Evolutionary conservation across 768 basidiomycete species (phyloP), one percentile per base, ranked within the genome.

Genomic region (Trametes cingulata): DNA sequence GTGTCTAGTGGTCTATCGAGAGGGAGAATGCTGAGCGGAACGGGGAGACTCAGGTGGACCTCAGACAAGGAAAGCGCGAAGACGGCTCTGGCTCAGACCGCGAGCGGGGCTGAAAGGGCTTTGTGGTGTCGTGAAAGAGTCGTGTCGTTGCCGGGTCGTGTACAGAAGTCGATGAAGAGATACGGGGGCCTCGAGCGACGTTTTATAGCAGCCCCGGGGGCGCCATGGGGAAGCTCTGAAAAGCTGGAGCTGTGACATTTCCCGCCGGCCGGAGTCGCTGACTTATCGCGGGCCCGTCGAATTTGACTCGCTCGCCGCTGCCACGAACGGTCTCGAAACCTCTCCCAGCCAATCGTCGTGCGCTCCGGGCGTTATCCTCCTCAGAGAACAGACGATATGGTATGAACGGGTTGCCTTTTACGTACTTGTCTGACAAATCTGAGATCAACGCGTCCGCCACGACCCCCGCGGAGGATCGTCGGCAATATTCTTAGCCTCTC

Each of bases 81-180:
- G 52, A 54, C 52, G 52, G 52, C 52, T 54, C 52, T 6, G 35
- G 52, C 52, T 42, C 52, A 54, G 42, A 40, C 41, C 52, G n/a
- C 49, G 36, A 27, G 49, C 17, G 19, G 36, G 49, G 29, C 36
- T 25, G 42, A 42, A 24, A 53, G 52, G 35, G 52, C 19, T 10
- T 52, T 19, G 25, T 39, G 22, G 37, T 43, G 41, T 54, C 29
- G 42, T 54, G 24, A 43, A 43, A 25, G 37, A 54, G 29, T 33
- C 29, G 17, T 6, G 35, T 41, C 56, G 56, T 57, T 27, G 14
- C 19, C 35, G 29, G 13, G 56, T 27, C 56, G 37, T 49, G 47
- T 19, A 35, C n/a, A n/a, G 39, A 33, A 27, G 27, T 7, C 17
- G 19, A 10, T 20, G 29, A 29, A 6, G 15, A 29, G 36, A 3